Evolutionary conservation across 2,329 filamentous ascomycete genomes (phyloP).

Genomic region (Clonostachys chloroleuca): DNA sequence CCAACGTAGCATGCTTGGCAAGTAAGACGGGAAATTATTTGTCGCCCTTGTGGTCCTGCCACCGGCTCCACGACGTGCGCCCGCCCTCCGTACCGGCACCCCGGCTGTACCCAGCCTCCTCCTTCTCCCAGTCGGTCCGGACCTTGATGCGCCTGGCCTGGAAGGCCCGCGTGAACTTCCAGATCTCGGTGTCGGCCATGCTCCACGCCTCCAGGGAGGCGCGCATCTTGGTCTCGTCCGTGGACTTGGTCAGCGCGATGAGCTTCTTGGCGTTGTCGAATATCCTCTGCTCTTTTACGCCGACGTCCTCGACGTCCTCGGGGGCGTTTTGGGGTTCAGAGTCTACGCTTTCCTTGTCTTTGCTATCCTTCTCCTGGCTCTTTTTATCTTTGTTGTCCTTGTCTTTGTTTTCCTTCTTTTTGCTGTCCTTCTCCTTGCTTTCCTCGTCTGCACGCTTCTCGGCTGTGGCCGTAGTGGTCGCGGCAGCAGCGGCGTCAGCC

Average conservation of each 20-base stretch:
- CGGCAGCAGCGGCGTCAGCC: too few relatives aligned
- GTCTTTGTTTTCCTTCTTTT: not conserved
- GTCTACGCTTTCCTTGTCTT: slow-evolving; percentile 40
- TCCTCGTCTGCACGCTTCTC: not conserved
- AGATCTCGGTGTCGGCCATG: slow-evolving; percentile 71
- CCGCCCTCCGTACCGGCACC: slow-evolving; percentile 45
- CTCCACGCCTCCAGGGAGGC: slow-evolving; percentile 61
- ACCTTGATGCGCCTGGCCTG: slow-evolving; percentile 59
- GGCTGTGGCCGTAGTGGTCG: too few relatives aligned
- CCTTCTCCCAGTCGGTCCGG: slow-evolving; percentile 63
- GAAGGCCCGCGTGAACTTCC: slow-evolving; percentile 69
- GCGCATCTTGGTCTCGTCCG: slow-evolving; percentile 39
- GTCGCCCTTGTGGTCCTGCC: slow-evolving; percentile 18
- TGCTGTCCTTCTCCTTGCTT: slow-evolving; percentile 2
- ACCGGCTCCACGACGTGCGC: slow-evolving; percentile 26
- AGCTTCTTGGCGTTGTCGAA: slow-evolving; percentile 43
- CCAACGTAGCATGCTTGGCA: not conserved
- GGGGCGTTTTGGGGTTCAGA: slow-evolving; percentile 44
- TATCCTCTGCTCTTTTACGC: slow-evolving; percentile 43
- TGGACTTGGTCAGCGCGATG: slow-evolving; percentile 39
- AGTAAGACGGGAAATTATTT: not conserved
- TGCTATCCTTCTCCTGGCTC: slow-evolving; percentile 34
- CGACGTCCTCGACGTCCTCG: not conserved
- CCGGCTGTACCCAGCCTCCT: slow-evolving; percentile 63
- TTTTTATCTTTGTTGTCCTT: slow-evolving; percentile 4